Base-by-base conservation (phyloP, 2,329 filamentous ascomycete species). In the Huntiella abstrusa region DNA sequence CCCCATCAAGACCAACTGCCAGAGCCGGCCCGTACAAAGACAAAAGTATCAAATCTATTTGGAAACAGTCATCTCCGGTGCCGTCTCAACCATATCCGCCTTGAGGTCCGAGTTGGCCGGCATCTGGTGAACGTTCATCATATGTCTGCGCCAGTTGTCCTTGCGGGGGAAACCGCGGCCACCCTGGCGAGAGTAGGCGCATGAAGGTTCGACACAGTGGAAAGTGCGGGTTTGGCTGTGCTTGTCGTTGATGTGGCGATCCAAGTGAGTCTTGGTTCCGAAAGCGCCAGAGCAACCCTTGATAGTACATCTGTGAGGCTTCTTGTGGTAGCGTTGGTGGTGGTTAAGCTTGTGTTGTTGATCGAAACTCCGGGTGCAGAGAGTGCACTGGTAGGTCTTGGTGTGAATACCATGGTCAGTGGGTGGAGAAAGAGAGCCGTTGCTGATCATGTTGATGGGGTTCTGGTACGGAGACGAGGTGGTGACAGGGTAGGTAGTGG, bases 71-170 rank as follows among this genome's bases (percentile, higher is more conserved):
- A 52, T 50, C 22, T 28, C 22, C 2, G 22, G 22, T 28, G 22
- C 22, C 22, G 22, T 28, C 22, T 55, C 53, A 36, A 53, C 49
- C 36, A 54, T 39, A 17, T 54, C 51, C n/a, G 52, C 51, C 45
- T 55, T 53, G 1, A 52, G 46, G 4, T 53, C 49, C 4, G 51
- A 45, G 10, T 48, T 46, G 4, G 51, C 53, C 36, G 43, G 53
- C 37, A 47, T 47, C 33, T 64, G 58, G 53, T 77, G 73, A 52
- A 74, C 75, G 56, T 75, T 75, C 33, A 65, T 61, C 71, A 77
- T 75, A 54, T 77, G 73, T 47, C 73, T 61, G 53, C 71, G 68
- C 72, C 72, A 76, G 56, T 77, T 76, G 54, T 76, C 73, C 54
- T 76, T 77, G 45, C 73, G 61, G 1, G 72, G 71, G 52, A 77